Percentiles rank a stretch among this genome's conserved stretches.
Evolutionary conservation across 441 rosid genomes (phyloP).

Genomic region (Dalechampia spathulata): DNA sequence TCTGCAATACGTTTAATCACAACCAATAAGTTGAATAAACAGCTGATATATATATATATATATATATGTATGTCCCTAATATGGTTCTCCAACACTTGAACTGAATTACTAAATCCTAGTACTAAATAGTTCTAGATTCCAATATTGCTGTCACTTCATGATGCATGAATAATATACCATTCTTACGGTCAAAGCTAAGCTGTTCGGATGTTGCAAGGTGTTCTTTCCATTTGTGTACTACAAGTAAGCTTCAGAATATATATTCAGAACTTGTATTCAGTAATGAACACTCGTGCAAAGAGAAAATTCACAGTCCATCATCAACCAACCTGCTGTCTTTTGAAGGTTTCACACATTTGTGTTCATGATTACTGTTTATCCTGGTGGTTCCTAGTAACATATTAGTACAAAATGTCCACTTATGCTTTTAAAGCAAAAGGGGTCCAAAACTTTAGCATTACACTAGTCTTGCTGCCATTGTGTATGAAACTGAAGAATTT

Average conservation of each 20-base stretch:
- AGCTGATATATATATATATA: too few species aligned
- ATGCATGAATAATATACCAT: neutral
- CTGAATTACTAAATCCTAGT: too few species aligned
- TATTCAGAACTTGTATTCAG: neutral
- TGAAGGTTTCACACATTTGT: neutral
- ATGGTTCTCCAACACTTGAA: too few species aligned
- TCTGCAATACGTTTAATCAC: conserved; percentile 35
- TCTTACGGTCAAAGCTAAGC: neutral
- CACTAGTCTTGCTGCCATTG: neutral
- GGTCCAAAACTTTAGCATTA: too few species aligned
- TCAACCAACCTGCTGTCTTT: neutral
- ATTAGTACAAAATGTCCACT: too few species aligned
- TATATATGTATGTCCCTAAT: too few species aligned
- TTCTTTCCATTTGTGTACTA: neutral
- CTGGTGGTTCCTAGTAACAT: too few species aligned
- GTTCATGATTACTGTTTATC: too few species aligned
- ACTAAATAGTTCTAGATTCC: neutral
- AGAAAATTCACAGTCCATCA: neutral
- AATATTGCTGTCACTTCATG: neutral
- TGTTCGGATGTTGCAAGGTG: neutral
- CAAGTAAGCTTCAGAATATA: neutral
- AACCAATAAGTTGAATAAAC: conserved; percentile 5
- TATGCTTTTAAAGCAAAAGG: neutral
- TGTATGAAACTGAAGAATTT: neutral
- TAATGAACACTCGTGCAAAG: neutral